Evolutionary conservation across 768 basidiomycete species (phyloP).

Genomic region (Antrodiella citrinella): DNA sequence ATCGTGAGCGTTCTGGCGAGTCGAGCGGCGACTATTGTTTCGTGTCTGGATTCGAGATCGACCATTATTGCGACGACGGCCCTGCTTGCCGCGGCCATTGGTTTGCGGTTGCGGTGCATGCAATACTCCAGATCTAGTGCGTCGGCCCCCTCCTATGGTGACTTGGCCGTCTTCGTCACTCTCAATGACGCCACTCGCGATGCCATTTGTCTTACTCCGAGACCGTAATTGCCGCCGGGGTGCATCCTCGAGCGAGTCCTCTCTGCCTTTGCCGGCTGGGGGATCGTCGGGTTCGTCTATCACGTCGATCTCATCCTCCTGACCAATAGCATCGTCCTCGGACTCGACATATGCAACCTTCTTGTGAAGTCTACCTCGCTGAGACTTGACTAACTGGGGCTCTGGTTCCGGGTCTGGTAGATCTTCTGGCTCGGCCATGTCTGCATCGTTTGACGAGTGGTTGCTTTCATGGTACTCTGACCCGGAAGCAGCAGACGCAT

Average conservation of each 20-base stretch:
- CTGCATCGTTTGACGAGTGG: conserved; percentile 14
- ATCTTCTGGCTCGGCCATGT: conserved; percentile 17
- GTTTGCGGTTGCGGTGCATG: conserved; percentile 8
- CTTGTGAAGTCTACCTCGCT: conserved; percentile 20
- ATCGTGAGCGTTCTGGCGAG: conserved; percentile 18
- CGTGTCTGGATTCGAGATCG: conserved; percentile 7
- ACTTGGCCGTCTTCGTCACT: conserved; percentile 35
- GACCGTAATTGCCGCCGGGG: conserved; percentile 7
- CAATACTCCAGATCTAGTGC: conserved; percentile 20
- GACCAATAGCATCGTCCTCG: conserved; percentile 8
- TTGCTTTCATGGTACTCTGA: conserved; percentile 28
- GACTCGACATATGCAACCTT: conserved; percentile 22
- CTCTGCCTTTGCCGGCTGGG: conserved; percentile 3
- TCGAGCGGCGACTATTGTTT: conserved; percentile 8
- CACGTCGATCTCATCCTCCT: conserved; percentile 12
- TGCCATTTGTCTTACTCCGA: conserved; percentile 22
- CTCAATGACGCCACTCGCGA: conserved; percentile 26
- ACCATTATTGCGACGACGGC: conserved; percentile 13
- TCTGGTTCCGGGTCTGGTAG: conserved; percentile 11
- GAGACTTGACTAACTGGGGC: conserved; percentile 11
- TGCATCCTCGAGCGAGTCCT: conserved; percentile 11
- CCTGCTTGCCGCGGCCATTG: conserved; percentile 15
- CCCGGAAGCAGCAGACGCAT: conserved; percentile 22
- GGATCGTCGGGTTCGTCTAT: conserved; percentile 5
- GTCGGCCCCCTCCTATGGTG: conserved; percentile 18